Evolutionary conservation across 495 filamentous ascomycete species (phyloP), one percentile per base, ranked within the genome.

Genomic region (Neurospora sp.): DNA sequence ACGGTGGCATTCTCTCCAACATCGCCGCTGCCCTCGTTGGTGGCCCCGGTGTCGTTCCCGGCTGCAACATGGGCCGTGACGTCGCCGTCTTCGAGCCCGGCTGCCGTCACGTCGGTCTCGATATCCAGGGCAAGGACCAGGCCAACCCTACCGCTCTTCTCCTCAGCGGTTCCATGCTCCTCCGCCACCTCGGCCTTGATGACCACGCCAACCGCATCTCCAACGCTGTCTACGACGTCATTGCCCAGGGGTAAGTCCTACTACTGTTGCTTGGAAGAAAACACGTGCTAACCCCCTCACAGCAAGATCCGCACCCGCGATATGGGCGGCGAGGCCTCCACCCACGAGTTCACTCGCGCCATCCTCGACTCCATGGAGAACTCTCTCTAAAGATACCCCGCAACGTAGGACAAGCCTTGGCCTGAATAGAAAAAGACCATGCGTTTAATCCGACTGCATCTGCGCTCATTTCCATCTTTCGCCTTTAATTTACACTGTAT

Each of bases 101-200:
- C 71, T 99, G 96, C 89, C 89, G 96, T 81, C 96, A 99, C 87
- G 96, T 99, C 75, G 96, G 96, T 83, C 91, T 99, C 20, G 96
- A 99, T 80, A 99, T 99, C 84, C 95, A 98, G 78, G 96, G 96
- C 83, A 97, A 97, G 86, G 94, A 98, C 83, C 94, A 99, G 85
- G 96, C 96, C 69, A 99, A 99, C 88, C 96, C 96, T 38, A 97
- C 94, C 68, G 96, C 96, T 73, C 89, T 99, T 84, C 88, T 99
- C 69, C 90, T 99, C 69, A 97, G 93, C 74, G 94, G 94, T 44
- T 91, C 93, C 77, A 99, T 99, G 96, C 89, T 99, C 75, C 87
- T 99, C 81, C 91, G 96, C 76, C 96, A 99, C 85, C 86, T 99
- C 75, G 96, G 96, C 72, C 89, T 99, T 14, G 95, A 99, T 81